Evolutionary conservation across 371 early-diverging fungal genomes (phyloP), one percentile per base, ranked within the genome.

Genomic region (Apophysomyces elegans): DNA sequence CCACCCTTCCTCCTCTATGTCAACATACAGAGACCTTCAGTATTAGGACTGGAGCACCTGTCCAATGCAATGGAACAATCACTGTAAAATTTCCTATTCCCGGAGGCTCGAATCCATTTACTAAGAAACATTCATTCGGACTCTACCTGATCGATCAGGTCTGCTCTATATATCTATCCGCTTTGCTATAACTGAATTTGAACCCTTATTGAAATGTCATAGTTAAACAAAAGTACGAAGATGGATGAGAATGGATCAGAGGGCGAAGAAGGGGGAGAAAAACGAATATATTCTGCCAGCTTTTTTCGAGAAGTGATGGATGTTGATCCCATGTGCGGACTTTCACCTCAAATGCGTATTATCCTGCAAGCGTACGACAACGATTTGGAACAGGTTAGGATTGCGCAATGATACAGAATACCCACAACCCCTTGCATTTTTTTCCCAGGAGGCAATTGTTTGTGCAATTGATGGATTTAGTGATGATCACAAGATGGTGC

Each of bases 91-190:
- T 77, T 56, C 62, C 59, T 9, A 68, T 72, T 58, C 77, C 75
- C 16, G 47, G 63, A 1, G 64, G 66, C 8, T 56, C 43, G 5
- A 56, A 70, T 18, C 35, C 4, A 7, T 39, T 77, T n/a, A 44
- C 62, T 3, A 61, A 70, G 0, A 59, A 70, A n/a, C 77, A 81
- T 50, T 16, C 54, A 5, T 79, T 79, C 67, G 83, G 80, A 4
- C 7, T 82, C 0, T 82, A 82, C 68, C 26, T 82, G 12, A 73
- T 79, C 32, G 78, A 82, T 68, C 82, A 81, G 68, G 79, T 77
- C 61, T 44, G 58, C 41, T 41, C 1, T 8, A 13, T 41, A 1
- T 13, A 13, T 13, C 41, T 11, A 39, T 35, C 38, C 35, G 2
- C 0, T 7, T 50, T 32, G 39, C 32, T 26, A 26, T 26, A 26